A percentile compares a stretch with the other conserved stretches of the same genome.
phyloP scores from a whole-genome alignment of 352 stramenopile species.

The Phytopythium litorale region DNA sequence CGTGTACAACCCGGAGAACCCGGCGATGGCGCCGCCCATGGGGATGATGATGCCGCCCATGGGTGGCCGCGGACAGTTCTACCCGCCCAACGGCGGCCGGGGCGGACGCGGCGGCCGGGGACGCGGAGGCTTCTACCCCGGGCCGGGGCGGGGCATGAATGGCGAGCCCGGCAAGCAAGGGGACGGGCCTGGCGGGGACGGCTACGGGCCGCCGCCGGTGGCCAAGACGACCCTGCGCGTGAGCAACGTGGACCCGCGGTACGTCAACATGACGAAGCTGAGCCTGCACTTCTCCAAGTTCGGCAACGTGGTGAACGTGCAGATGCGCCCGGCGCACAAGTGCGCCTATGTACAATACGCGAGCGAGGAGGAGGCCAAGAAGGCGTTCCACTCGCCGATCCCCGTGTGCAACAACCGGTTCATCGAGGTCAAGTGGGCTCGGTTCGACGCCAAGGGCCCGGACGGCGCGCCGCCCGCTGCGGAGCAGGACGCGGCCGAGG shows the following conservation, averaged over 20 bases:
- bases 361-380: slow-evolving; percentile 76
- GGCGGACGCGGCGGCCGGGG: slow-evolving; percentile 37
- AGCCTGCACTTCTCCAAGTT: slow-evolving; percentile 88
- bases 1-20: slow-evolving; percentile 60
- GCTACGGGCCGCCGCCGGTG: slow-evolving; percentile 1
- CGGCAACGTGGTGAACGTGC: slow-evolving; percentile 86
- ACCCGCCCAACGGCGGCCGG: slow-evolving; percentile 28
- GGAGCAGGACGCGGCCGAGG: slow-evolving; percentile 29
- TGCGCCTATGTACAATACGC: slow-evolving; percentile 87
- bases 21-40: slow-evolving; percentile 52
- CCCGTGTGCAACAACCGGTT: slow-evolving; percentile 90
- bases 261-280: slow-evolving; percentile 88
- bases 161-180: slow-evolving; percentile 24
- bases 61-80: slow-evolving; percentile 45
- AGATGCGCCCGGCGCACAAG: slow-evolving; percentile 78
- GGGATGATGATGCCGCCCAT: slow-evolving; percentile 71
- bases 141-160: slow-evolving; percentile 27
- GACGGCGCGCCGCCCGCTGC: slow-evolving; percentile 37
- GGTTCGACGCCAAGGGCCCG: slow-evolving; percentile 69
- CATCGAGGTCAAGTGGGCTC: slow-evolving; percentile 86
- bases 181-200: neutral
- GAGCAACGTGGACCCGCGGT: slow-evolving; percentile 84
- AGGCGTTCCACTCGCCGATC: slow-evolving; percentile 83
- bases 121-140: slow-evolving; percentile 30
- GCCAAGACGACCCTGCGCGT: slow-evolving; percentile 78